Evolutionary conservation across 257 asterid species (phyloP).

Genomic region (Echites panduratus): DNA sequence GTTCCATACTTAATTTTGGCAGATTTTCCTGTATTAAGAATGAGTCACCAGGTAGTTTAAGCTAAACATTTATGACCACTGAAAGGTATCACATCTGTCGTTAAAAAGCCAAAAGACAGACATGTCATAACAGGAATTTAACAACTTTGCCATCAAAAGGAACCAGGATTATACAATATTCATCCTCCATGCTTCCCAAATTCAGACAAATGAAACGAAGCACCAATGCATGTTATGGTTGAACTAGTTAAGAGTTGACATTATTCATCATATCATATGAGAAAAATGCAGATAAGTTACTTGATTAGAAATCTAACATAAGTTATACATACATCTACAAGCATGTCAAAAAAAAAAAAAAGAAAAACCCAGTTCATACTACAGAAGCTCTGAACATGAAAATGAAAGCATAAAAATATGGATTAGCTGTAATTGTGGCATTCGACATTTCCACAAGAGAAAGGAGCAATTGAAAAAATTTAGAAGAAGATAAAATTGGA

Average conservation of each 20-base stretch:
- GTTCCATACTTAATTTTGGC: conserved; percentile 84
- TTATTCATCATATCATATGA: background rate
- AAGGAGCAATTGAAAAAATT: background rate
- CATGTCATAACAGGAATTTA: background rate
- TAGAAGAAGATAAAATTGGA: conserved; percentile 1
- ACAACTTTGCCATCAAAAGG: background rate
- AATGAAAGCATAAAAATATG: background rate
- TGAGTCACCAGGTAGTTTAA: background rate
- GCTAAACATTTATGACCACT: background rate
- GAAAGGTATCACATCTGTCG: background rate
- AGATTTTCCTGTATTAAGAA: conserved; percentile 57
- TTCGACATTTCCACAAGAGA: background rate
- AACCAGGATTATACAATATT: background rate
- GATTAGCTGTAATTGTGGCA: background rate
- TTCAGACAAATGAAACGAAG: background rate
- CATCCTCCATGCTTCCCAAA: background rate
- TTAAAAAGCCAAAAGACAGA: too few relatives aligned
- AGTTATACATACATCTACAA: background rate
- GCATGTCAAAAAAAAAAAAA: too few relatives aligned
- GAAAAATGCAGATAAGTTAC: background rate
- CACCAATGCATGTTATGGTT: background rate
- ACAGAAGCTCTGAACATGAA: background rate
- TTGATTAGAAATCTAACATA: background rate
- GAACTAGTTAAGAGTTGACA: background rate
- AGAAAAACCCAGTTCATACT: background rate